Evolutionary conservation across 768 basidiomycete genomes (phyloP), one percentile per base, ranked within the genome.

Genomic region (Suillus occidentalis): DNA sequence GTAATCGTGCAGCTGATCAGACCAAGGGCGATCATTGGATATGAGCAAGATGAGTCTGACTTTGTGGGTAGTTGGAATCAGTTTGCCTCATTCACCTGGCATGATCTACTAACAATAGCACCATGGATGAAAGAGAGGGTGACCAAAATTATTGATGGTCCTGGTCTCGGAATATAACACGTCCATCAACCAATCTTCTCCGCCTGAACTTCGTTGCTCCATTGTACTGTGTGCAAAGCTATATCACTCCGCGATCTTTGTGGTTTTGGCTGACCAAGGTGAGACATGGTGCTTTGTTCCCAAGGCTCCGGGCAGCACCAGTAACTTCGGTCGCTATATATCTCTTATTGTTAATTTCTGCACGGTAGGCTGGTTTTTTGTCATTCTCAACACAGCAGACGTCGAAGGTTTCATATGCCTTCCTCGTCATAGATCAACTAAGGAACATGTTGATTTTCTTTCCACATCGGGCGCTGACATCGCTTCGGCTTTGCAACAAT

Each of bases 111-210:
- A 72, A 82, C 86, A 39, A 85, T 93, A 64, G 89, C 92, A 45
- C 92, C 91, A 4, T 94, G 92, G 92, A 84, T 94, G 79, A 83
- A 88, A 64, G 84, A 87, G 61, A 80, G 79, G 63, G 82, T 91
- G 63, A 83, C 86, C 37, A 87, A 81, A 71, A 84, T 80, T 70
- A 87, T 93, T 66, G 81, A 87, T 64, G 92, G 92, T 1, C 82
- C 84, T 59, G 90, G 91, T n/a, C 78, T 94, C 47, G 91, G 91
- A 40, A 82, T 84, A 61, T 59, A 42, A 59, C 57, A 18, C 52
- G 28, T 42, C 18, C 18, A 18, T 28, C 4, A 58, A 20, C 39
- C 18, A 25, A 40, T 58, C 16, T 28, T 37, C 36, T 57, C n/a
- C 55, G 7, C 13, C n/a, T 57, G 36, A 57, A 57, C 36, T 37